A percentile compares a stretch with the other conserved stretches of the same genome.
These are phyloP conservation scores for Lactarius indigo DNA, from an alignment of 768 basidiomycete genomes.

Conservation along the genomic window DNA sequence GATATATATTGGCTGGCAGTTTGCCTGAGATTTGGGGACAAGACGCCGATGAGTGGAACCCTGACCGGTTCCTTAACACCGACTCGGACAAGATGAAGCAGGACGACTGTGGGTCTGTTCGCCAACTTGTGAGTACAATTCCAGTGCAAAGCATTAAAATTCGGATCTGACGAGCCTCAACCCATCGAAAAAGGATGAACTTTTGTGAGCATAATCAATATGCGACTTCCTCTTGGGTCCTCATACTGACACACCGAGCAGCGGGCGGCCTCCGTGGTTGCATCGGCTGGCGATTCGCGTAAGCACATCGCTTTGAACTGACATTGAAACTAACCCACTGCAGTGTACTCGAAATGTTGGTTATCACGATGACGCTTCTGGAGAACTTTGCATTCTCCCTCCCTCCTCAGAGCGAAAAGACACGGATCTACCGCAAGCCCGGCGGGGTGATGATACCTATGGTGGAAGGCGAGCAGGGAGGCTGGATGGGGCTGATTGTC, in stretches of 20 bases:
- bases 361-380: conserved; percentile 13
- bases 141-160: no score
- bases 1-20: conserved; percentile 4
- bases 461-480: conserved; percentile 6
- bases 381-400: conserved; percentile 24
- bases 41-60: conserved; percentile 23
- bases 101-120: conserved; percentile 17
- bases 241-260: conserved; percentile 5
- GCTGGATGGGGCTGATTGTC: conserved; percentile 22
- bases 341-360: conserved; percentile 21
- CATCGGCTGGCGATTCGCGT: conserved; percentile 24
- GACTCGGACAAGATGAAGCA: conserved; percentile 21
- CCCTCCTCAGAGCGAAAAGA: conserved; percentile 16
- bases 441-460: conserved; percentile 19
- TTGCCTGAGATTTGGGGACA: conserved; percentile 23
- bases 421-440: conserved; percentile 22
- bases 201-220: conserved; percentile 19
- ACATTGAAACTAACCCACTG: neutral
- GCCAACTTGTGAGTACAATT: conserved; percentile 23
- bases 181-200: conserved; percentile 15
- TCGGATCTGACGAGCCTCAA: neutral
- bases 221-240: neutral
- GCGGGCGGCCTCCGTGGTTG: conserved; percentile 23
- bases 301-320: neutral
- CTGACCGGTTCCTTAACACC: conserved; percentile 22